phyloP scores from a whole-genome alignment of 495 filamentous ascomycete genomes.

The Penicillium dipodomyicola region DNA sequence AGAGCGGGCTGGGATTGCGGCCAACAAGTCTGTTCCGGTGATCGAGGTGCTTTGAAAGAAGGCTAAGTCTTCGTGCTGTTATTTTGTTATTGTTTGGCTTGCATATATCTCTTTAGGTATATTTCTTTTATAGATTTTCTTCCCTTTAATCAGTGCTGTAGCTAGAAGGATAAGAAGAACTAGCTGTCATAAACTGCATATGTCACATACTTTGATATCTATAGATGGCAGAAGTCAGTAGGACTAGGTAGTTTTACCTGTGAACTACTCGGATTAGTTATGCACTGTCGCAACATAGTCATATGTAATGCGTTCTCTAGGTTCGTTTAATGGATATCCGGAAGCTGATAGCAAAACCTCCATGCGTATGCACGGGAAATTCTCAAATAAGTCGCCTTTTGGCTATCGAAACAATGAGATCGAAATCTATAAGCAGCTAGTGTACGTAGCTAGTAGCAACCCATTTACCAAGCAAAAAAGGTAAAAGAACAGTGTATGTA shows the following conservation, averaged over 20 bases:
- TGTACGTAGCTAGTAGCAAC: not conserved
- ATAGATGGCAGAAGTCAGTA: too few species aligned
- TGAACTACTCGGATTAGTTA: not conserved
- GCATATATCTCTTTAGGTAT: too few species aligned
- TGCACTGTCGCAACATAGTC: not conserved
- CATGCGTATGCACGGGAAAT: not conserved
- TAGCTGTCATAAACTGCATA: too few species aligned
- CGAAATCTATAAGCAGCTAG: slow-evolving; percentile 6
- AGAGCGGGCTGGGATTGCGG: too few species aligned
- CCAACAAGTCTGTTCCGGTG: too few species aligned
- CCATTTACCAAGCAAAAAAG: not conserved
- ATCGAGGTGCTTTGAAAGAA: too few species aligned
- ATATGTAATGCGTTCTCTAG: not conserved
- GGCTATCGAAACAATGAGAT: slow-evolving; percentile 1
- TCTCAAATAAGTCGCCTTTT: not conserved
- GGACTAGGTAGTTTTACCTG: not conserved
- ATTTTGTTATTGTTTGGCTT: too few species aligned
- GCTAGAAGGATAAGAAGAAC: too few species aligned
- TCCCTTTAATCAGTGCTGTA: too few species aligned
- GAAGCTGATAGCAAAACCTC: not conserved
- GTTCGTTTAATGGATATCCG: not conserved
- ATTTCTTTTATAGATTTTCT: too few species aligned
- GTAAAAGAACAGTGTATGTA: not conserved
- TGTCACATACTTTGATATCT: too few species aligned
- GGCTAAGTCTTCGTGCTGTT: too few species aligned